A percentile compares a stretch with the other conserved stretches of the same genome.
These are phyloP conservation scores for Nannizziopsis barbatae DNA, from an alignment of 2,329 filamentous ascomycete genomes.

Conservation along the genomic window DNA sequence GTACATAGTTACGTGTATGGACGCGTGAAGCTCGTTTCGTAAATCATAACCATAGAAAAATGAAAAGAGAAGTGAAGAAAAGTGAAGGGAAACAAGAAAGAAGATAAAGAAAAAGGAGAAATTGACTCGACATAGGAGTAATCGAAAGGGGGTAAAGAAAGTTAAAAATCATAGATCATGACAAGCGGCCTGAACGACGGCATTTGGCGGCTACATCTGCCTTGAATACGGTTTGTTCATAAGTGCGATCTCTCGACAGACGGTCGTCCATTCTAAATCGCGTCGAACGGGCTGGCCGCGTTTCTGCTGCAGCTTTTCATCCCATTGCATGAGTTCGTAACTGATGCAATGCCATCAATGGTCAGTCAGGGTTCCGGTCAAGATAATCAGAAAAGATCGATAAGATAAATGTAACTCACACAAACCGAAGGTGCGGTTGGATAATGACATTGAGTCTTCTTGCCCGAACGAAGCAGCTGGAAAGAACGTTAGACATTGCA, in stretches of 20 bases:
- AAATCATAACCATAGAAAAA: neutral
- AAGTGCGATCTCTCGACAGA: constrained; percentile 78
- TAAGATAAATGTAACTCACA: constrained; percentile 36
- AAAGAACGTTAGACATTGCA: constrained; percentile 5
- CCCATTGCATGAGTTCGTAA: constrained; percentile 89
- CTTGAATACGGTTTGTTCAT: constrained; percentile 84
- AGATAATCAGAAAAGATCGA: constrained; percentile 2
- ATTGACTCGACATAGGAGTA: neutral
- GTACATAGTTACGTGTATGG: neutral
- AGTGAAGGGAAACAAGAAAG: constrained; percentile 6
- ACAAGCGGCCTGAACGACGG: neutral
- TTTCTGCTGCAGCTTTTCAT: constrained; percentile 58
- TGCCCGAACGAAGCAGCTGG: constrained; percentile 77
- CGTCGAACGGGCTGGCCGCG: constrained; percentile 48
- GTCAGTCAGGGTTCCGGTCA: neutral
- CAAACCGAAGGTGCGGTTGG: constrained; percentile 88
- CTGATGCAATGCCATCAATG: constrained; percentile 24
- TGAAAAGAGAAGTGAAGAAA: neutral
- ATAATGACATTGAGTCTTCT: constrained; percentile 94
- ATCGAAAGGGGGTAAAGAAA: neutral
- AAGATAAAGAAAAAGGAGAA: constrained; percentile 13
- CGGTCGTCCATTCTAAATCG: constrained; percentile 83
- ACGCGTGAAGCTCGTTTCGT: no score
- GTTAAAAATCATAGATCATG: neutral
- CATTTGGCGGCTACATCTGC: constrained; percentile 6